These are phyloP conservation scores for Rosa persica DNA, from an alignment of 306 rosid genomes.

Conservation along the genomic window DNA sequence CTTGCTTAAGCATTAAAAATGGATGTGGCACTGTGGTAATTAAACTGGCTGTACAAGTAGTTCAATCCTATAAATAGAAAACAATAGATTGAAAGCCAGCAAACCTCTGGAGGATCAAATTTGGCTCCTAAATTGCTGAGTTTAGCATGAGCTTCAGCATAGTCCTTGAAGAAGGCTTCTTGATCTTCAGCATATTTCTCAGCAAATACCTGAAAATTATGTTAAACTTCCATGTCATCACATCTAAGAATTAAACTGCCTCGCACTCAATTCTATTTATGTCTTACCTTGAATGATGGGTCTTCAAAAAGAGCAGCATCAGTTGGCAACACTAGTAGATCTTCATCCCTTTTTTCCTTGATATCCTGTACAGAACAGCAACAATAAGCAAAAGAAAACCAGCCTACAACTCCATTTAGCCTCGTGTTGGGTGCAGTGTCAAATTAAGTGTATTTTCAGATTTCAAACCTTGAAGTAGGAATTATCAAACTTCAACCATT, in stretches of 20 bases:
- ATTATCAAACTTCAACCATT: constrained; percentile 97
- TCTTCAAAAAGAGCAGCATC: constrained; percentile 94
- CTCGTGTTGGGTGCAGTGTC: not conserved
- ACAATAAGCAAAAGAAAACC: constrained; percentile 28
- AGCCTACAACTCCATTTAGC: not conserved
- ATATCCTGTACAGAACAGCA: constrained; percentile 65
- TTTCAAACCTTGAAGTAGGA: constrained; percentile 82
- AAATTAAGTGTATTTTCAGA: constrained; percentile 14
- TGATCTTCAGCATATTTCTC: constrained; percentile 90
- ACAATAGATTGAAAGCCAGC: constrained; percentile 18
- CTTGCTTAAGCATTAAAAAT: constrained; percentile 15
- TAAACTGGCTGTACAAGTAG: not conserved
- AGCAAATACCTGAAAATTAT: constrained; percentile 65
- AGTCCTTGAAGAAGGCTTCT: constrained; percentile 91
- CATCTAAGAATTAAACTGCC: not conserved
- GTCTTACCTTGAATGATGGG: constrained; percentile 80
- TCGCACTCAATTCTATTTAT: not conserved
- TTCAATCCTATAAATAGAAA: constrained; percentile 2
- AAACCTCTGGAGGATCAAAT: constrained; percentile 96
- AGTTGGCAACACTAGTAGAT: constrained; percentile 88
- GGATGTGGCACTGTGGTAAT: not conserved
- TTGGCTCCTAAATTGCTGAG: constrained; percentile 94
- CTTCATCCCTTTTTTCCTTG: constrained; percentile 83
- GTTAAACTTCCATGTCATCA: not conserved
- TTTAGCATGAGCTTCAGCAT: constrained; percentile 98